Evolutionary conservation across 1,284 basidiomycete species (phyloP).

Genomic region (Fomes fomentarius): DNA sequence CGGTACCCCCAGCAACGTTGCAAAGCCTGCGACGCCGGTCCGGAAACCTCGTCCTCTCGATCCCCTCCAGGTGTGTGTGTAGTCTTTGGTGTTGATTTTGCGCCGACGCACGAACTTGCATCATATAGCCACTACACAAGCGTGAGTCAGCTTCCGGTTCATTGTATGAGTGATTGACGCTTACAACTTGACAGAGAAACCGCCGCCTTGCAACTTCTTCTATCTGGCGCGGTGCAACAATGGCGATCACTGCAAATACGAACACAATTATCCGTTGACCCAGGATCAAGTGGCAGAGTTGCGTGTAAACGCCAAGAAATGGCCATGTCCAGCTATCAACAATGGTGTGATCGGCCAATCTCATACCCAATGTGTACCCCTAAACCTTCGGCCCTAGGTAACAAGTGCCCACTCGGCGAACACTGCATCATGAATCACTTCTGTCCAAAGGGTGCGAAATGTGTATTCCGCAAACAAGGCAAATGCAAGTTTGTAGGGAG

Average conservation of each 20-base stretch:
- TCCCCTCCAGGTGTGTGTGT: constrained; percentile 25
- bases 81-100: neutral
- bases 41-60: constrained; percentile 19
- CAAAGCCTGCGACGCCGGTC: constrained; percentile 12
- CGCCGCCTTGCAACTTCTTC: constrained; percentile 45
- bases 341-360: constrained; percentile 30
- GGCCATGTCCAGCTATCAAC: constrained; percentile 41
- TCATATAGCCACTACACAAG: constrained; percentile 35
- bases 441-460: constrained; percentile 39
- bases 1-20: constrained; percentile 17
- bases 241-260: constrained; percentile 41
- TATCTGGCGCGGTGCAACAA: constrained; percentile 42
- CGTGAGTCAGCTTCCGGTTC: constrained; percentile 26
- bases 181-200: constrained; percentile 35
- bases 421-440: constrained; percentile 37
- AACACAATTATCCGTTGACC: constrained; percentile 42
- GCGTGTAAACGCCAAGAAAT: constrained; percentile 41
- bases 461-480: constrained; percentile 34
- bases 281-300: constrained; percentile 38
- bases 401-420: constrained; percentile 36
- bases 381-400: constrained; percentile 22
- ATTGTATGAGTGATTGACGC: neutral
- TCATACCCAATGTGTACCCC: neutral
- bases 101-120: neutral
- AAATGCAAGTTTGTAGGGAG: constrained; percentile 41